Evolutionary conservation across 2,329 filamentous ascomycete genomes (phyloP), one percentile per base, ranked within the genome.

Genomic region (Dryadomyces sulphureus): DNA sequence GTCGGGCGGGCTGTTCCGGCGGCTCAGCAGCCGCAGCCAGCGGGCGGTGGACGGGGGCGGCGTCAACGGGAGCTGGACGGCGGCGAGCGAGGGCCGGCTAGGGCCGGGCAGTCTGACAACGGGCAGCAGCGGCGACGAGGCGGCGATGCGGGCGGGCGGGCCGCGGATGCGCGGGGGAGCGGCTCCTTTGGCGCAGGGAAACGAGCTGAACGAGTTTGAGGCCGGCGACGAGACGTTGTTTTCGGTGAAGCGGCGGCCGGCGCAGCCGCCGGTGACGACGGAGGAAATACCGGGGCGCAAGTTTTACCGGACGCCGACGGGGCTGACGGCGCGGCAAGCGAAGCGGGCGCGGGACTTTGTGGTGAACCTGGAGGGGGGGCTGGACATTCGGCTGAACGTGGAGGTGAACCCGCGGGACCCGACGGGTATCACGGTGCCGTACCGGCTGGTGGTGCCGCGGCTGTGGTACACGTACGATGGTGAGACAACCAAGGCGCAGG

Each of bases 401-500:
- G 92, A 98, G 64, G 78, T 95, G 50, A 88, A 82, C 55, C 75
- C 84, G 39, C 79, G 77, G 51, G 88, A 98, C 55, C 90, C 92
- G 1, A 74, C 84, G 0, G 93, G 92, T 14, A 87, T 86, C 52
- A 98, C 92, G 0, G 76, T 79, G 43, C 86, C 88, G 8, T 98
- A 98, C 60, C 73, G 87, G 35, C 65, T 98, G 5, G 72, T 96
- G 2, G 81, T 98, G 5, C 92, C 93, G 11, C 77, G 79, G 45
- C 66, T 98, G 44, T 73, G 71, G 62, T 80, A 79, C 48, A 70
- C 75, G 44, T 70, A 74, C 49, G 59, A 64, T 16, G 58, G 59
- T 2, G 64, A 65, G 20, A 41, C 49, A 30, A 39, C 53, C 30
- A 48, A 53, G 38, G 32, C 30, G 17, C 39, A 27, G n/a, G 34